Evolutionary conservation across 2,329 filamentous ascomycete species (phyloP), one percentile per base, ranked within the genome.

Genomic region (Aspergillus ibericus): DNA sequence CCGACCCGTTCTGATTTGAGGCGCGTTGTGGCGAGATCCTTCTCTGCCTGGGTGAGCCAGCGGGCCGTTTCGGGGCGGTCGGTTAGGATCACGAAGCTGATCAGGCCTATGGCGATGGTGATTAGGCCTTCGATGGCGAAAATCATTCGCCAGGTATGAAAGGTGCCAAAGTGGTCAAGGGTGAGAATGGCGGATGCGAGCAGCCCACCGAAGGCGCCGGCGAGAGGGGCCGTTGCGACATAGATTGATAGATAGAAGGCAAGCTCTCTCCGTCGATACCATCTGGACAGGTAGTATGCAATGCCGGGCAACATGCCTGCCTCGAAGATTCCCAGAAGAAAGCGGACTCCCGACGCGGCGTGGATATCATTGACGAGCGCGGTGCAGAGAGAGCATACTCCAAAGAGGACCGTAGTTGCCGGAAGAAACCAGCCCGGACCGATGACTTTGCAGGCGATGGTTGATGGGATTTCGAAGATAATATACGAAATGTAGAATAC

Each of bases 401-500:
- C 88, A 63, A 90, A 91, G 38, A 81, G 78, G 1, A 91, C 75
- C 0, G 86, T 83, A 22, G 83, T 83, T 4, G 77, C 69, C 0
- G 89, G 89, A 16, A 91, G 81, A 70, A 87, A 91, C 86, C 86
- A 90, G 38, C 88, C 88, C 0, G 89, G 89, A 0, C 89, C 88
- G 5, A 91, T 77, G 78, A 80, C 86, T 72, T 91, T 92, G 78
- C 88, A 91, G 16, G 80, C 72, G 59, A 91, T 81, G 62, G 86
- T 91, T 56, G 80, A 81, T 0, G 89, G 88, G 42, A 92, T 88
- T 71, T 91, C 85, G 63, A 89, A 89, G 49, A 91, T 25, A 65
- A 91, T 90, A 73, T 92, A 92, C 7, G 84, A 85, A 69, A 92
- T 80, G 73, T 89, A 91, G 75, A 91, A 91, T 62, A 86, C 70